These are phyloP conservation scores for Fusarium gaditjirri DNA, from an alignment of 2,329 filamentous ascomycete species.

Conservation along the genomic window DNA sequence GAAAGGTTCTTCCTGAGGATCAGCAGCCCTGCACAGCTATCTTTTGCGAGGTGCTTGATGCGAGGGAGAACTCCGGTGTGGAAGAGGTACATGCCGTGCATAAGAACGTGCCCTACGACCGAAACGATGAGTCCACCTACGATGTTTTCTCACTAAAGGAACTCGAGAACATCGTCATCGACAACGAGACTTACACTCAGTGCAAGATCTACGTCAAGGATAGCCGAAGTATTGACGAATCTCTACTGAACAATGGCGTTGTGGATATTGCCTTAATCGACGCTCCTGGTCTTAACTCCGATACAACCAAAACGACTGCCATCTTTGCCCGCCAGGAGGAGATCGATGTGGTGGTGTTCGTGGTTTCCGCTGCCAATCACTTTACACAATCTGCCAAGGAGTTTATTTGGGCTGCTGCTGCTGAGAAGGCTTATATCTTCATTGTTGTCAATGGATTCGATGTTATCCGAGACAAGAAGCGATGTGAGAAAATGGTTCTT, in stretches of 20 bases:
- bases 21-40: slow-evolving; percentile 98
- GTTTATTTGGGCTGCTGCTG: slow-evolving; percentile 94
- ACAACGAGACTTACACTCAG: slow-evolving; percentile 88
- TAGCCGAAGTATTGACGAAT: slow-evolving; percentile 88
- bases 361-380: slow-evolving; percentile 96
- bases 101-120: slow-evolving; percentile 80
- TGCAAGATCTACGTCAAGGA: slow-evolving; percentile 98
- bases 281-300: slow-evolving; percentile 92
- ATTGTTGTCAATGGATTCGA: slow-evolving; percentile 99
- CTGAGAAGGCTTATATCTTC: slow-evolving; percentile 98
- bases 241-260: slow-evolving; percentile 94
- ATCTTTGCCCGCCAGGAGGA: slow-evolving; percentile 98
- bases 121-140: slow-evolving; percentile 93
- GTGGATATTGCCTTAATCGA: slow-evolving; percentile 98
- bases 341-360: slow-evolving; percentile 98
- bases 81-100: slow-evolving; percentile 98
- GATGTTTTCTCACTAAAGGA: slow-evolving; percentile 83
- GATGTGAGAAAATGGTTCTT: slow-evolving; percentile 91
- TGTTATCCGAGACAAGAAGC: slow-evolving; percentile 88
- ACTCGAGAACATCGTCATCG: slow-evolving; percentile 88
- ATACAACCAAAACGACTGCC: slow-evolving; percentile 96
- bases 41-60: slow-evolving; percentile 96
- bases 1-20: slow-evolving; percentile 94
- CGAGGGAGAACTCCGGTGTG: slow-evolving; percentile 86
- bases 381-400: slow-evolving; percentile 98